Base-by-base conservation (phyloP, 177 flowering plant genomes). In the Vitis hybrid region DNA sequence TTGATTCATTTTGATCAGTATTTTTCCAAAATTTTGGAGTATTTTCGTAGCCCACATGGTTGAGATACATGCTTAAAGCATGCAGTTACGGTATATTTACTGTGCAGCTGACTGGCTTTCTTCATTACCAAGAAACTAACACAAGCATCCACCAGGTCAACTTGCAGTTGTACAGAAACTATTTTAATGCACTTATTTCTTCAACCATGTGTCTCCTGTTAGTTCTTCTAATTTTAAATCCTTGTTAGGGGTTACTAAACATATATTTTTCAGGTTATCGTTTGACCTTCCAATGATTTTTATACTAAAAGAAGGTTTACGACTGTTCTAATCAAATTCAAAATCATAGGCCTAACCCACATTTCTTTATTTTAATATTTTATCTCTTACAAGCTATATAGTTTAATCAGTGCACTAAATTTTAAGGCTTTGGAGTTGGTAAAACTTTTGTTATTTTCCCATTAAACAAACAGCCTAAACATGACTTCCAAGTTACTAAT, bases 371-470 rank as follows among this genome's bases (percentile, higher is more conserved):
- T 20, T 27, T 2, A 55, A 56, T 54, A 66, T 55, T 20, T 27
- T 2, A 55, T 55, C 51, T 50, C 56, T 55, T 27, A 13, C 18
- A 15, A 10, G 46, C 30, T 27, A 72, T 62, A 17, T 54, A 35
- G 46, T 35, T 35, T 35, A 35, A 35, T 35, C 46, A 35, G 46
- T 18, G 70, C 73, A 68, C 73, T 59, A 62, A 70, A 57, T 73
- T 68, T 30, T 27, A 71, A 24, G 72, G 35, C 73, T 41, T 78
- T 50, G 80, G 69, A 64, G 50, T 71, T 27, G n/a, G 68, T 46
- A 68, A 20, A 72, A 65, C 11, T 69, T 59, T 65, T 65, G 73
- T 68, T 68, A 52, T 49, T 66, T 76, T 75, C 69, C 52, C 63
- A 60, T 41, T 69, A 64, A 69, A 77, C 57, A 61, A 71, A 66